Conservation (phyloP, 257 asterid species). For the Gynochthodes officinalis region DNA sequence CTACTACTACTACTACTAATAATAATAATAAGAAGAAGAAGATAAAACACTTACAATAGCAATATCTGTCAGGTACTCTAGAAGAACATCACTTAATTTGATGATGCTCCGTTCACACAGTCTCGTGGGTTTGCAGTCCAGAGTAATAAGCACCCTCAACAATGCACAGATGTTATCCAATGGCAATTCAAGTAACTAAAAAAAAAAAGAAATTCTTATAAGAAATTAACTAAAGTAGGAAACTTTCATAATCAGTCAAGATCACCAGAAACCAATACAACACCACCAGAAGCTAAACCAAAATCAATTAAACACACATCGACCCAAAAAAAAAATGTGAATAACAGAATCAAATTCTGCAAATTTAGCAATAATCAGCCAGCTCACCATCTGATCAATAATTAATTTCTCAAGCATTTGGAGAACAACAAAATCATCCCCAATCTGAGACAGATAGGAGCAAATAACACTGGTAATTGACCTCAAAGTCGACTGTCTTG, state of each 20-base stretch:
- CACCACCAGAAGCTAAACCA: not conserved
- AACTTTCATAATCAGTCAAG: not conserved
- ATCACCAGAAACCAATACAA: not conserved
- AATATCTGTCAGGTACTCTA: slow-evolving; percentile 52
- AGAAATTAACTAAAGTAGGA: not conserved
- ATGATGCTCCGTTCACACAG: slow-evolving; percentile 57
- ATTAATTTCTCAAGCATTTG: slow-evolving; percentile 70
- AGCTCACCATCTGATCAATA: slow-evolving; percentile 67
- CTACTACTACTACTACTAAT: no score
- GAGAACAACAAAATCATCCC: slow-evolving; percentile 61
- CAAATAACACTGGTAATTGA: slow-evolving; percentile 44
- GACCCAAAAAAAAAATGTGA: not conserved
- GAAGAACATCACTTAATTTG: slow-evolving; percentile 55
- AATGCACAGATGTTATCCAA: slow-evolving; percentile 68
- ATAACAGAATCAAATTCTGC: not conserved
- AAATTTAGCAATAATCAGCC: not conserved
- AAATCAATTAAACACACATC: not conserved
- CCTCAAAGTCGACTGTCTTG: slow-evolving; percentile 50
- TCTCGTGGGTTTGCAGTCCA: slow-evolving; percentile 59
- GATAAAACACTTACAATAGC: slow-evolving; percentile 44
- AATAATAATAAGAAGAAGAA: not conserved
- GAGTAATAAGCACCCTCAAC: slow-evolving; percentile 58
- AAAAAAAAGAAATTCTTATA: slow-evolving; percentile 8
- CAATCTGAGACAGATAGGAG: slow-evolving; percentile 61
- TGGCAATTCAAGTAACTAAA: slow-evolving; percentile 55